Conservation (phyloP, 768 basidiomycete species). For the Auriscalpium vulgare region DNA sequence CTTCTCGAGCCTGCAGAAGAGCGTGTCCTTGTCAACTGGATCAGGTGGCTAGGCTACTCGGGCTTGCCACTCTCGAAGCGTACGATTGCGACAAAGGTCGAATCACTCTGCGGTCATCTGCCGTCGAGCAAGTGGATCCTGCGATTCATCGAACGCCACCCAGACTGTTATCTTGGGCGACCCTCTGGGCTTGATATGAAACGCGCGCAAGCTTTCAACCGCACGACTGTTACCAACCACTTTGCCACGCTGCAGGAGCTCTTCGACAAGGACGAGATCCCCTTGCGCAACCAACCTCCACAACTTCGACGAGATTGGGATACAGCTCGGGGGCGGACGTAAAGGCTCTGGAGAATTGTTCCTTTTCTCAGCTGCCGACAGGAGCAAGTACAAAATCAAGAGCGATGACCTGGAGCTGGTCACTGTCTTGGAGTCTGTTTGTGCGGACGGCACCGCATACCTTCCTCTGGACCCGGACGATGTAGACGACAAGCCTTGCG, state of each 20-base stretch:
- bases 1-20: no score
- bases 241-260: neutral
- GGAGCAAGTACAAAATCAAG: conserved; percentile 2
- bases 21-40: no score
- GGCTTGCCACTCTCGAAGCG: no score
- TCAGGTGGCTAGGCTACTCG: no score
- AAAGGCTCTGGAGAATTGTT: neutral
- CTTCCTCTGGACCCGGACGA: no score
- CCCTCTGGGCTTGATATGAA: neutral
- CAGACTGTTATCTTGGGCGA: neutral
- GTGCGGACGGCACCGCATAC: neutral
- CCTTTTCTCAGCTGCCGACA: neutral
- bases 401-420: conserved; percentile 35
- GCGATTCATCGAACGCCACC: neutral
- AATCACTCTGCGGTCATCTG: no score
- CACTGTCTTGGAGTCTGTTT: conserved; percentile 37
- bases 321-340: neutral
- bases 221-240: neutral
- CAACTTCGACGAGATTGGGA: conserved; percentile 1
- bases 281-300: neutral
- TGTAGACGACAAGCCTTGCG: no score
- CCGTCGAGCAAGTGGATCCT: neutral
- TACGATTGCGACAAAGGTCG: no score
- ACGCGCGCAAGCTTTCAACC: neutral
- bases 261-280: neutral